phyloP scores from a whole-genome alignment of 2,329 filamentous ascomycete genomes.

The Epicoccum nigrum region DNA sequence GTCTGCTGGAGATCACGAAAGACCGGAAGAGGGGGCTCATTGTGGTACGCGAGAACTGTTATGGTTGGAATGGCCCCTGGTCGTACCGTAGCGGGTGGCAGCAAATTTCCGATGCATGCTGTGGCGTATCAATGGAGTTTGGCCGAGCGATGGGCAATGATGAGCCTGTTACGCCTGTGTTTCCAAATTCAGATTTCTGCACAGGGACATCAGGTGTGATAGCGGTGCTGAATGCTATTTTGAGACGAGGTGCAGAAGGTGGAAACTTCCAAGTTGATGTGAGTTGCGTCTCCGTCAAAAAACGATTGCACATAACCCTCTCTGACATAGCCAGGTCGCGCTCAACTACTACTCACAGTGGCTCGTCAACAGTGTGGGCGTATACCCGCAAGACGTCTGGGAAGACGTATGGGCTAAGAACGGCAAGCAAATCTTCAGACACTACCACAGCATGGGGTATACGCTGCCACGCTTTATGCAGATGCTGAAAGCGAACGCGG shows the following conservation, averaged over 20 bases:
- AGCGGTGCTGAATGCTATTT: constrained; percentile 52
- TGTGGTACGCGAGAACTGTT: constrained; percentile 60
- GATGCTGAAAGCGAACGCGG: constrained; percentile 50
- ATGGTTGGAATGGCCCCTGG: constrained; percentile 59
- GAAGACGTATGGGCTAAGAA: constrained; percentile 55
- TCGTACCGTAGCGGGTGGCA: constrained; percentile 58
- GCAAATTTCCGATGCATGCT: constrained; percentile 57
- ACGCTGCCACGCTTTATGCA: constrained; percentile 50
- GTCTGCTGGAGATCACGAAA: constrained; percentile 51
- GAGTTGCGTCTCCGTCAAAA: constrained; percentile 25
- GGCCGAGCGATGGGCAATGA: constrained; percentile 55
- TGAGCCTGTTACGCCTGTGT: constrained; percentile 53
- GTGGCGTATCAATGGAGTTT: constrained; percentile 55
- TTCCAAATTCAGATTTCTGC: constrained; percentile 55
- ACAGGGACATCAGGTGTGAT: constrained; percentile 53
- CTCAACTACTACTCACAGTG: constrained; percentile 49
- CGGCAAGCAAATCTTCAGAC: constrained; percentile 56
- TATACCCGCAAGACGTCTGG: constrained; percentile 54
- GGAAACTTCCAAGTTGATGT: constrained; percentile 53
- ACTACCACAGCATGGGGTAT: constrained; percentile 58
- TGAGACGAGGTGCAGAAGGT: constrained; percentile 48
- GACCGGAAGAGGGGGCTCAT: constrained; percentile 53
- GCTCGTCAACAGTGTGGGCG: constrained; percentile 42
- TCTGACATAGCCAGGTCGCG: constrained; percentile 27
- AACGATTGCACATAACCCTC: not conserved